Percentiles rank a stretch among this genome's conserved stretches.
phyloP scores from a whole-genome alignment of 2,329 filamentous ascomycete species.

The Akanthomyces muscarius region DNA sequence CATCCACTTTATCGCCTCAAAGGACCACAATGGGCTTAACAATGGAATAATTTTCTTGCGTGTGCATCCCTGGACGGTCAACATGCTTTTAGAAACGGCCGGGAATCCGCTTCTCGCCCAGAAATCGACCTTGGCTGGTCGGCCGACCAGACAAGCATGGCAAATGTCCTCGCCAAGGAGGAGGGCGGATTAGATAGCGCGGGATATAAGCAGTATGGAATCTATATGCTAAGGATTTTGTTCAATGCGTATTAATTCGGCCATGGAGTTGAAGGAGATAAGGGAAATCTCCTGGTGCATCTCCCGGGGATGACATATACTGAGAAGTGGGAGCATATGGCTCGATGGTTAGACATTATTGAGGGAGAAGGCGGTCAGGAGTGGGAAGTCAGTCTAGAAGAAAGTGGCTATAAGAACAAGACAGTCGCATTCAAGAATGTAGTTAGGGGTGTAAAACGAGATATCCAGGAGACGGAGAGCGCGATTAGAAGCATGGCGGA shows the following conservation, averaged over 20 bases:
- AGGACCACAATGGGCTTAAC: slow-evolving; percentile 1
- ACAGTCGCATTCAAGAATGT: background rate
- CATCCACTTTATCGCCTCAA: background rate
- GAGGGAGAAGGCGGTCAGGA: too few relatives aligned
- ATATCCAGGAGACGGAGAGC: background rate
- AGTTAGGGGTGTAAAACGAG: background rate
- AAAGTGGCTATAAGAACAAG: background rate
- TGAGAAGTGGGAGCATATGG: too few relatives aligned
- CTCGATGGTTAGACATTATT: too few relatives aligned
- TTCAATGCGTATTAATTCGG: too few relatives aligned
- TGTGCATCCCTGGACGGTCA: slow-evolving; percentile 3
- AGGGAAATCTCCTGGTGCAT: too few relatives aligned
- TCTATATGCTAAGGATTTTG: too few relatives aligned
- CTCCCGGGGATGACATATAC: too few relatives aligned
- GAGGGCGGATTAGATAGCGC: background rate
- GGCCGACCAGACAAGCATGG: background rate
- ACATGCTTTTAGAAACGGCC: background rate
- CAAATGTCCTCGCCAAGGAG: background rate
- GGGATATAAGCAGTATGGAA: background rate
- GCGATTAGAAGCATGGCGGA: background rate
- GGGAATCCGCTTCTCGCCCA: background rate
- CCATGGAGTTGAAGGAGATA: too few relatives aligned
- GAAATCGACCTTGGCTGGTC: slow-evolving; percentile 1
- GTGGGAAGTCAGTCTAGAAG: background rate
- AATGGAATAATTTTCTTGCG: background rate